These are phyloP conservation scores for Ustilago bromivora DNA, from an alignment of 1,284 basidiomycete species.

Conservation along the genomic window DNA sequence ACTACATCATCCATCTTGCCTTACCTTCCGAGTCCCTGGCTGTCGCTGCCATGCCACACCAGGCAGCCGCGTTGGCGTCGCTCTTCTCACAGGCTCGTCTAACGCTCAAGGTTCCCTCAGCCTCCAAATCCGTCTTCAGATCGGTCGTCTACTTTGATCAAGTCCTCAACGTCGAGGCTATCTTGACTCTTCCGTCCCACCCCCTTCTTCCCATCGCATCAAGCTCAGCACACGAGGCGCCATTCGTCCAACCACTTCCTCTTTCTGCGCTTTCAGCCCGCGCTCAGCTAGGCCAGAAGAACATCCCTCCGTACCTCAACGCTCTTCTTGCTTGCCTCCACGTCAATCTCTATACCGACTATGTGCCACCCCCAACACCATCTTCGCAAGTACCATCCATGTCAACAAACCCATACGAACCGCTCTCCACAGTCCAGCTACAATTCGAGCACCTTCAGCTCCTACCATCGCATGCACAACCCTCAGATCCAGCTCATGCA, in stretches of 20 bases:
- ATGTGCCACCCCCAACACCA: conserved; percentile 24
- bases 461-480: conserved; percentile 27
- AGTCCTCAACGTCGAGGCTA: conserved; percentile 31
- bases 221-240: background rate
- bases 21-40: background rate
- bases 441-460: conserved; percentile 32
- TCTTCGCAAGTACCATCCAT: conserved; percentile 5
- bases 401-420: conserved; percentile 41
- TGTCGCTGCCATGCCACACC: conserved; percentile 19
- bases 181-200: conserved; percentile 30
- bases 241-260: conserved; percentile 8
- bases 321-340: conserved; percentile 42
- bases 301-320: conserved; percentile 31
- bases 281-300: conserved; percentile 8
- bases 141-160: conserved; percentile 46
- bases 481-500: conserved; percentile 14
- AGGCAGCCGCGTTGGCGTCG: conserved; percentile 26
- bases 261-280: conserved; percentile 6
- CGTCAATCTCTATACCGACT: conserved; percentile 41
- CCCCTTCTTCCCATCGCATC: conserved; percentile 21
- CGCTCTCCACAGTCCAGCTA: conserved; percentile 31
- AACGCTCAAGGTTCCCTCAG: conserved; percentile 22
- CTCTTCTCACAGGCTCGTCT: conserved; percentile 42
- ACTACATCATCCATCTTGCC: background rate
- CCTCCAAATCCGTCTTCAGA: conserved; percentile 8